Conservation (phyloP, 108 stramenopile genomes). For the Nitzschia sp. region DNA sequence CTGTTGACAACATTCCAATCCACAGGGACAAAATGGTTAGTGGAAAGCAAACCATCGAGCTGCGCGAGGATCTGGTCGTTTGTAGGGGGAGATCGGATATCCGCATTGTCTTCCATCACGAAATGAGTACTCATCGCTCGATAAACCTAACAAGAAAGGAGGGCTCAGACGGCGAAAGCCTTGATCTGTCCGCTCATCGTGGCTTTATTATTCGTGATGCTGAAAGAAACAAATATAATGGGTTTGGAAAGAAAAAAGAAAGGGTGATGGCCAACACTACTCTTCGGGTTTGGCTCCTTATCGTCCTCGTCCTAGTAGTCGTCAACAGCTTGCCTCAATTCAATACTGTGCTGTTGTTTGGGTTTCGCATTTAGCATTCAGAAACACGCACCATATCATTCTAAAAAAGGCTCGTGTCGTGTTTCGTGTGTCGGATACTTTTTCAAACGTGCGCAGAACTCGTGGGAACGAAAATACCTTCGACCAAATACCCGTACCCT, state of each 20-base stretch:
- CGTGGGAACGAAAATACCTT: too few species aligned
- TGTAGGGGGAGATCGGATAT: background rate
- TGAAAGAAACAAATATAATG: background rate
- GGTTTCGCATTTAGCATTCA: background rate
- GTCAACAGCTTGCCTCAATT: slow-evolving; percentile 5
- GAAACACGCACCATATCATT: too few species aligned
- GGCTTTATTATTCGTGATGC: background rate
- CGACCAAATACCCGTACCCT: too few species aligned
- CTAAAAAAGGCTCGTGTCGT: too few species aligned
- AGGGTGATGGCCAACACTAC: background rate
- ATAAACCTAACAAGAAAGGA: background rate
- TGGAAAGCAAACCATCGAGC: background rate
- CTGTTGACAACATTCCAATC: slow-evolving; percentile 11
- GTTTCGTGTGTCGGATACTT: too few species aligned
- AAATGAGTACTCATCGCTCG: slow-evolving; percentile 3
- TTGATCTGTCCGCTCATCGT: slow-evolving; percentile 7
- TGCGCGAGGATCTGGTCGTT: background rate
- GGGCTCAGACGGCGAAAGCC: slow-evolving; percentile 1
- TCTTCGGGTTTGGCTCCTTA: slow-evolving; percentile 1
- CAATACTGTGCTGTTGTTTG: background rate
- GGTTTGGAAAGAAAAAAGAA: slow-evolving; percentile 4
- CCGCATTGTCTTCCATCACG: background rate
- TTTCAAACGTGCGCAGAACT: too few species aligned
- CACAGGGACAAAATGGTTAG: background rate
- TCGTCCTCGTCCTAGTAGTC: background rate